Conservation (phyloP, 2,329 filamentous ascomycete species). For the Paraconiothyrium brasiliense region DNA sequence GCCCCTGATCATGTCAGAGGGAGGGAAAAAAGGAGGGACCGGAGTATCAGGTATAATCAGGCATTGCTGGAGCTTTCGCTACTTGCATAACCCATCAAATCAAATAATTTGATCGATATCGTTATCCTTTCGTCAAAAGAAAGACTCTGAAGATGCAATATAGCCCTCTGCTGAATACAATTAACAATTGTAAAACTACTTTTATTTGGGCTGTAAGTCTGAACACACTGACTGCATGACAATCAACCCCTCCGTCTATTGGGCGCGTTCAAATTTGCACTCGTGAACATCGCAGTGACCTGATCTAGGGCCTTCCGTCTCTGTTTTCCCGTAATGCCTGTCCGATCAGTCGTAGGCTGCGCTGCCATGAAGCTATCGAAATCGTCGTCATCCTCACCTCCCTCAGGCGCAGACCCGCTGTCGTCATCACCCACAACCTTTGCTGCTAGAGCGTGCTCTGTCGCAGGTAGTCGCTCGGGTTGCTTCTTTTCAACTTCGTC, state of each 20-base stretch:
- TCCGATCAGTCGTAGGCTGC: conserved; percentile 85
- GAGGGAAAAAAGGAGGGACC: too few relatives aligned
- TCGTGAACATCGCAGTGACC: conserved; percentile 45
- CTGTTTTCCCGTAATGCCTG: conserved; percentile 74
- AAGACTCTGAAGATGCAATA: too few relatives aligned
- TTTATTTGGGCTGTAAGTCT: not conserved
- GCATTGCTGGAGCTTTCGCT: too few relatives aligned
- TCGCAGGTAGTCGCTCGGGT: conserved; percentile 70
- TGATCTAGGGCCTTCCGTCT: conserved; percentile 54
- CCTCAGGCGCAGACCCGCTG: conserved; percentile 64
- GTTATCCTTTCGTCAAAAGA: too few relatives aligned
- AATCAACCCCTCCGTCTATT: conserved; percentile 17
- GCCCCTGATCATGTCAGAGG: too few relatives aligned
- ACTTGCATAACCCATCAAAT: too few relatives aligned
- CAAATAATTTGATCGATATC: too few relatives aligned
- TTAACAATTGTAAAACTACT: too few relatives aligned
- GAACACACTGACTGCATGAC: not conserved
- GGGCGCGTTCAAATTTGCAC: conserved; percentile 40
- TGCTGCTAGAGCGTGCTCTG: conserved; percentile 51
- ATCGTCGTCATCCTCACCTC: conserved; percentile 77
- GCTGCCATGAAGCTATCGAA: conserved; percentile 96
- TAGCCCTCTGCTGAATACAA: too few relatives aligned
- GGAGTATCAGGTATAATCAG: too few relatives aligned
- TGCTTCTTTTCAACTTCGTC: conserved; percentile 59
- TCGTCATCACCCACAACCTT: conserved; percentile 63